A percentile compares a stretch with the other conserved stretches of the same genome.
These are phyloP conservation scores for Cytospora paraplurivora DNA, from an alignment of 2,329 filamentous ascomycete genomes.

Conservation along the genomic window DNA sequence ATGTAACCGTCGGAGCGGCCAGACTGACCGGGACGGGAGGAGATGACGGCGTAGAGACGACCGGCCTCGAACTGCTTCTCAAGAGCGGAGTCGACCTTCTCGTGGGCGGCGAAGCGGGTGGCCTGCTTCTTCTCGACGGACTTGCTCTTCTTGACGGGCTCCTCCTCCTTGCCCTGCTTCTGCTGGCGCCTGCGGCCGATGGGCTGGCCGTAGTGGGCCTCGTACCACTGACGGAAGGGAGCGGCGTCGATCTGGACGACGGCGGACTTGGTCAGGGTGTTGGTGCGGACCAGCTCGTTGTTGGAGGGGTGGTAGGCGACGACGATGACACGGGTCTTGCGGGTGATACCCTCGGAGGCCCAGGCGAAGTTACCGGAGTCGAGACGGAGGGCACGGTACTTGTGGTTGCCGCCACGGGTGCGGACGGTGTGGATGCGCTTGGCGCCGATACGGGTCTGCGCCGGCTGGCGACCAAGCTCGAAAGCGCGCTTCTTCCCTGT, in stretches of 20 bases:
- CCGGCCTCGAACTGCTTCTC: slow-evolving; percentile 99
- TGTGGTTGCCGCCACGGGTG: slow-evolving; percentile 82
- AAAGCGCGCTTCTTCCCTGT: slow-evolving; percentile 95
- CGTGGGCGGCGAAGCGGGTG: slow-evolving; percentile 74
- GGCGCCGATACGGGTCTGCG: slow-evolving; percentile 96
- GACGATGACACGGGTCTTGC: slow-evolving; percentile 98
- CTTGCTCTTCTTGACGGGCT: slow-evolving; percentile 92
- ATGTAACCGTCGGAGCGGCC: slow-evolving; percentile 97
- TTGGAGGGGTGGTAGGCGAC: slow-evolving; percentile 99
- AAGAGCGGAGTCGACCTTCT: slow-evolving; percentile 90
- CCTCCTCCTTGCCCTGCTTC: slow-evolving; percentile 66
- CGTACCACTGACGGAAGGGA: slow-evolving; percentile 99
- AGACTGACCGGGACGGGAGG: slow-evolving; percentile 94
- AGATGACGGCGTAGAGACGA: slow-evolving; percentile 91
- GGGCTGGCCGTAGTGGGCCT: slow-evolving; percentile 95
- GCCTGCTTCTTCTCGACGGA: slow-evolving; percentile 95
- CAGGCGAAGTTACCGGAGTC: slow-evolving; percentile 99
- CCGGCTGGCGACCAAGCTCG: slow-evolving; percentile 99
- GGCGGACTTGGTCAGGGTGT: slow-evolving; percentile 99
- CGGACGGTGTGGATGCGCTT: slow-evolving; percentile 48
- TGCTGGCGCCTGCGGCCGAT: slow-evolving; percentile 90
- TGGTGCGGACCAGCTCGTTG: slow-evolving; percentile 99
- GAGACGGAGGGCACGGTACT: slow-evolving; percentile 98
- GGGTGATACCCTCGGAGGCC: slow-evolving; percentile 96
- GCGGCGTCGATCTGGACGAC: slow-evolving; percentile 98